Evolutionary conservation across 352 stramenopile genomes (phyloP).

Genomic region (Pilasporangium apinafurcum): DNA sequence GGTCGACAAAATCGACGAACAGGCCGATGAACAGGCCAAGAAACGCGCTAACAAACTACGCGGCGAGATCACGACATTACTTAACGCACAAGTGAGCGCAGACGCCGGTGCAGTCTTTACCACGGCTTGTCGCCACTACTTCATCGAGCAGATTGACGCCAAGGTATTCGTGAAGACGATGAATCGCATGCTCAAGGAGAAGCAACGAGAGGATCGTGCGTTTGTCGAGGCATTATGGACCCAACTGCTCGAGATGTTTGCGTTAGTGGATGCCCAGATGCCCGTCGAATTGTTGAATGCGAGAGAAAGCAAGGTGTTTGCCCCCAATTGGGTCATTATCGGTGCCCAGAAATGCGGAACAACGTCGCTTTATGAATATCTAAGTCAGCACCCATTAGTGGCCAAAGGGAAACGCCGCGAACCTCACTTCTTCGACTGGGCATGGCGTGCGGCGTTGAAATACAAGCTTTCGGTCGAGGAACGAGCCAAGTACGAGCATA

Average conservation of each 20-base stretch:
- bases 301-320: conserved; percentile 11
- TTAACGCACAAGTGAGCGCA: conserved; percentile 9
- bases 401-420: conserved; percentile 58
- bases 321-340: conserved; percentile 52
- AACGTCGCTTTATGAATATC: conserved; percentile 52
- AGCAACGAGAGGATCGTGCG: background rate
- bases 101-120: conserved; percentile 14
- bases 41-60: conserved; percentile 20
- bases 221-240: conserved; percentile 17
- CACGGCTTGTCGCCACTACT: conserved; percentile 40
- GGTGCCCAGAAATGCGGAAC: conserved; percentile 60
- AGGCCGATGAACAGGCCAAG: conserved; percentile 10
- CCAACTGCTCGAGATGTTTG: conserved; percentile 34
- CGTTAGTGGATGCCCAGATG: conserved; percentile 26
- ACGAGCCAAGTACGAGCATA: conserved; percentile 12
- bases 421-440: conserved; percentile 64
- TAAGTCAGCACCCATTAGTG: conserved; percentile 86
- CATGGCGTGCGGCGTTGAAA: conserved; percentile 27
- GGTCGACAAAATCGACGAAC: conserved; percentile 17
- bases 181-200: conserved; percentile 8
- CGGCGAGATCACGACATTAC: conserved; percentile 15
- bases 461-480: conserved; percentile 16
- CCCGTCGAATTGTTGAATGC: conserved; percentile 20
- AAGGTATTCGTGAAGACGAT: conserved; percentile 25
- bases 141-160: conserved; percentile 56